A percentile compares a stretch with the other conserved stretches of the same genome.
Evolutionary conservation across 2,329 filamentous ascomycete genomes (phyloP).

Genomic region (Xylogone sp.): DNA sequence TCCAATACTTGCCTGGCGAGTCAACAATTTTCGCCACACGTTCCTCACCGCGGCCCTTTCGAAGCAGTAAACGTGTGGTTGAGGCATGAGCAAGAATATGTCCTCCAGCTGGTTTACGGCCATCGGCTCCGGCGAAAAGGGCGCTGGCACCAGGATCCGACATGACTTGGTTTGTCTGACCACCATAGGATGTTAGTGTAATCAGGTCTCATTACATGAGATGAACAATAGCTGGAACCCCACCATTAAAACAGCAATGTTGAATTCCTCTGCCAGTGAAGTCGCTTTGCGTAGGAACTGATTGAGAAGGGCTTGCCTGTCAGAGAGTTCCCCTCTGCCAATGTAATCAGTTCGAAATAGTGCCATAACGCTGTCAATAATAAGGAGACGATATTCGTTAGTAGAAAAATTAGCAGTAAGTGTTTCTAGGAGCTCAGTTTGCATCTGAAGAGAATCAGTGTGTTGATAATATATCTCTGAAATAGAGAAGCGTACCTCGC

Average conservation of each 20-base stretch:
- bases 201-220: too few relatives aligned
- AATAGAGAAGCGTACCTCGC: conserved; percentile 38
- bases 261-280: conserved; percentile 68
- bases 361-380: conserved; percentile 69
- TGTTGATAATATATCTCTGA: not conserved
- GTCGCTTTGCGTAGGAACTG: conserved; percentile 60
- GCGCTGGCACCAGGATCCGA: conserved; percentile 66
- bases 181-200: too few relatives aligned
- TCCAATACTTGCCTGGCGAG: conserved; percentile 49
- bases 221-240: too few relatives aligned
- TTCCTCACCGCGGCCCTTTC: conserved; percentile 67
- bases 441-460: conserved; percentile 39
- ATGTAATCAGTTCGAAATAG: conserved; percentile 65
- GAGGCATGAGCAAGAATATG: conserved; percentile 68
- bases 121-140: conserved; percentile 64
- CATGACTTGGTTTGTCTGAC: conserved; percentile 68
- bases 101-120: conserved; percentile 62
- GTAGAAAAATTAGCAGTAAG: conserved; percentile 57
- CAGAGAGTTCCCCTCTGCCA: conserved; percentile 63
- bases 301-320: conserved; percentile 65
- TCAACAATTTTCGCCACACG: conserved; percentile 67
- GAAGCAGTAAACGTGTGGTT: conserved; percentile 60
- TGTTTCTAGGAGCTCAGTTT: conserved; percentile 57
- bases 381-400: conserved; percentile 61
- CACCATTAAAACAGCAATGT: conserved; percentile 61